Evolutionary conservation across 495 filamentous ascomycete genomes (phyloP).

Genomic region (Zalerion maritima): DNA sequence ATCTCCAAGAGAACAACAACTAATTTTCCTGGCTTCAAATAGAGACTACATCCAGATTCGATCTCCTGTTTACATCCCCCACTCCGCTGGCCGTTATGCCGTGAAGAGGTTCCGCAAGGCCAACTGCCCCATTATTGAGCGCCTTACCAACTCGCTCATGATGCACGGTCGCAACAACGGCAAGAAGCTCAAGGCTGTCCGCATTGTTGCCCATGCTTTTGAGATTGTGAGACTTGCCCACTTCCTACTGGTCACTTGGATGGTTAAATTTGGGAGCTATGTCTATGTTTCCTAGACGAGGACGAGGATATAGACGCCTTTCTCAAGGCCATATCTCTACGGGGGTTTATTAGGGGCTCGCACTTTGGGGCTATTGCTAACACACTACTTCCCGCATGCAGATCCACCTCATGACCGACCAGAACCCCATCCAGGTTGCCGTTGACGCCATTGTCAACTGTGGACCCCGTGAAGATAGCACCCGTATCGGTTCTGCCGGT

Average conservation of each 20-base stretch:
- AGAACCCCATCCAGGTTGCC: constrained; percentile 99
- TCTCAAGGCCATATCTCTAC: constrained; percentile 1
- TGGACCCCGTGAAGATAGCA: constrained; percentile 97
- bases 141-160: constrained; percentile 99
- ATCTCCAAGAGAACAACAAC: constrained; percentile 4
- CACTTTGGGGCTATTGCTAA: too few species aligned
- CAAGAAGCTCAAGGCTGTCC: constrained; percentile 99
- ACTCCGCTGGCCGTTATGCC: constrained; percentile 97
- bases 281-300: not conserved
- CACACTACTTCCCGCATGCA: constrained; percentile 21
- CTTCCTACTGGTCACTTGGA: not conserved
- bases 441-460: constrained; percentile 99
- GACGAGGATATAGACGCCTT: not conserved
- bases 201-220: constrained; percentile 97
- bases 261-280: not conserved
- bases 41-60: constrained; percentile 99
- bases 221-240: constrained; percentile 71
- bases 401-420: constrained; percentile 99
- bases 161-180: constrained; percentile 99
- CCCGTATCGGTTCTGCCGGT: constrained; percentile 97
- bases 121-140: constrained; percentile 99
- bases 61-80: constrained; percentile 91
- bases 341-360: constrained; percentile 3
- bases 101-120: constrained; percentile 99
- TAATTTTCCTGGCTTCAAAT: constrained; percentile 4